Base-by-base conservation (phyloP, 2,329 filamentous ascomycete species). In the Emergomyces orientalis region DNA sequence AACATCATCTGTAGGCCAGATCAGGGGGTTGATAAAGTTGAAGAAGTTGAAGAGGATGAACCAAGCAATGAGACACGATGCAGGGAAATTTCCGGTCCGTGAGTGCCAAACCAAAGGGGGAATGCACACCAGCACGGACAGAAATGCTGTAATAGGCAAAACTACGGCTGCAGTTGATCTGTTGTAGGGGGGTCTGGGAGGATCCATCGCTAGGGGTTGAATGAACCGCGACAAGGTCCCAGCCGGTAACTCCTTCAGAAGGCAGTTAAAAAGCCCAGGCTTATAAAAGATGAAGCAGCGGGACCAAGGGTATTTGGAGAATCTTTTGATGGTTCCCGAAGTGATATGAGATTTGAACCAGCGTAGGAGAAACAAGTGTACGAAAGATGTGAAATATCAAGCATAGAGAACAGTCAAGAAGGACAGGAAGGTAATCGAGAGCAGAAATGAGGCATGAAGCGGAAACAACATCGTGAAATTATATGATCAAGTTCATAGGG, bases 1-100 rank as follows among this genome's bases (percentile, higher is more conserved):
- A 14, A 81, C 68, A 66, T 87, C 76, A 66, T 87, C 83, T 8
- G 78, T 82, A 0, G 82, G 80, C 87, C 87, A 90, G 64, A 88
- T 80, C 59, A 87, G 71, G 1, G 85, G 78, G 69, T 89, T 89
- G 76, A 85, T 72, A 65, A 85, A 78, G 66, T 79, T 82, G 71
- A 82, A 79, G 61, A 86, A 62, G 68, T 87, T 87, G 63, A 80
- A 71, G n/a, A 85, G 63, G 30, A 82, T 73, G 61, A 83, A 74
- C 79, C 83, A 87, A 59, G 78, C 69, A 58, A 86, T 80, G 43
- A 88, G 76, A 37, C 79, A 80, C 22, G 79, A 78, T 7, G 84
- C 82, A 14, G 84, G 80, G 60, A 87, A 75, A 71, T 89, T 89
- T 63, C 79, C 78, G 66, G 86, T 84, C 60, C 79, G 79, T 64